Evolutionary conservation across 257 asterid genomes (phyloP), one percentile per base, ranked within the genome.

Genomic region (Prunella vulgaris): DNA sequence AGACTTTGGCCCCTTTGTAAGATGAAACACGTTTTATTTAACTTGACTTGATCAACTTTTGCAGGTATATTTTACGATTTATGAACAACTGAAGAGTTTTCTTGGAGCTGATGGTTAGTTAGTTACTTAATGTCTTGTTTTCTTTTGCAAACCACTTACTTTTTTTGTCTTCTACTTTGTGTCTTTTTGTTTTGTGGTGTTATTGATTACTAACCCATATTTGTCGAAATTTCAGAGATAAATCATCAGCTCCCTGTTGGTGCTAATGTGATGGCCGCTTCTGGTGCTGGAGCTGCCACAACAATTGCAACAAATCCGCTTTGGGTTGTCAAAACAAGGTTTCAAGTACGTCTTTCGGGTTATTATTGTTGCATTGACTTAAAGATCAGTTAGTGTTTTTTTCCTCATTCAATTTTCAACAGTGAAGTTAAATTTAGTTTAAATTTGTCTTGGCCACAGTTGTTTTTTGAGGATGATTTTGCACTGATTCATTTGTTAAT

Each of bases 271-370:
- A 58, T 84, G 58, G 94, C 97, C 62, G 99, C 99, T 75, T 79
- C 99, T 30, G 97, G 95, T 77, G 97, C 98, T 68, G 96, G 98
- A 72, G 96, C 96, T 76, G 95, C 96, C 28, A 93, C 99, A 46
- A 82, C 92, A 14, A 82, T 90, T 76, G 91, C 83, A 7, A 93
- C 93, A 75, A 93, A 93, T 80, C 99, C 99, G 70, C 95, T 93
- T 61, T 90, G 97, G 99, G 97, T 93, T 77, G 96, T 93, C 74
- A 90, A 90, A 85, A 93, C 99, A 44, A 86, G 96, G 74, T 83
- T 90, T 75, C 99, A 93, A 78, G 99, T 88, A 80, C 68, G 83
- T 60, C 48, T 49, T 33, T 64, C 52, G 40, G 65, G 69, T 64
- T 25, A 3, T 24, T 32, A 15, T 60, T 25, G 13, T 46, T 53